Percentiles rank a stretch among this genome's conserved stretches.
These are phyloP conservation scores for Neurospora sp. DNA, from an alignment of 495 filamentous ascomycete genomes.

Conservation along the genomic window DNA sequence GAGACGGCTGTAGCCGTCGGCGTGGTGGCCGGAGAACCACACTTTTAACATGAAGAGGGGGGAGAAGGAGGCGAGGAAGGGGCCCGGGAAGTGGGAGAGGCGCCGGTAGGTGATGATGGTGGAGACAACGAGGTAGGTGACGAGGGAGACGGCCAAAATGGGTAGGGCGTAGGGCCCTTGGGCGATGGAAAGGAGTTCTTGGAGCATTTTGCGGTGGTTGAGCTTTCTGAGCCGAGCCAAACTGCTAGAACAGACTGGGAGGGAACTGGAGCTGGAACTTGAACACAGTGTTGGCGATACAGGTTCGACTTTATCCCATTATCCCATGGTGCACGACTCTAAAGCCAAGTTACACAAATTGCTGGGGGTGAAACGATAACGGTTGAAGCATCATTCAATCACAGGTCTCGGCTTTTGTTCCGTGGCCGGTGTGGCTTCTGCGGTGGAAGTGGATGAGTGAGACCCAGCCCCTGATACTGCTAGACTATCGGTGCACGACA, in stretches of 20 bases:
- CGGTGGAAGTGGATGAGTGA: too few species aligned
- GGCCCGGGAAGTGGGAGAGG: conserved; percentile 17
- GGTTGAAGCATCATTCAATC: too few species aligned
- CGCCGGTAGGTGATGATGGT: conserved; percentile 14
- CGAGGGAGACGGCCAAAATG: neutral
- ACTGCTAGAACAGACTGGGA: neutral
- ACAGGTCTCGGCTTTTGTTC: too few species aligned
- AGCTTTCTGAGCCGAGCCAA: neutral
- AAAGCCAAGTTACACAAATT: too few species aligned
- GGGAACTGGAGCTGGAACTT: neutral
- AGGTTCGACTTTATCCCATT: neutral
- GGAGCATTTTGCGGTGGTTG: neutral
- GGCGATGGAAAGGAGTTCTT: neutral
- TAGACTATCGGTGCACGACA: neutral
- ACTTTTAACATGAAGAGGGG: conserved; percentile 11
- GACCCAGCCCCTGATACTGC: too few species aligned
- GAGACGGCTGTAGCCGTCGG: neutral
- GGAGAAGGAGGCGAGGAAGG: conserved; percentile 13
- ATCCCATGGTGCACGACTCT: too few species aligned
- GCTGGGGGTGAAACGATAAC: too few species aligned
- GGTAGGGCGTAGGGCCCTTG: neutral
- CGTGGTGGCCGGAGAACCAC: neutral
- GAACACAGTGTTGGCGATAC: neutral
- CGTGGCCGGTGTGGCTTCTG: too few species aligned
- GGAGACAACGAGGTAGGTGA: neutral